Conservation (phyloP, 495 filamentous ascomycete species). For the Saxispiralis lemnorum region DNA sequence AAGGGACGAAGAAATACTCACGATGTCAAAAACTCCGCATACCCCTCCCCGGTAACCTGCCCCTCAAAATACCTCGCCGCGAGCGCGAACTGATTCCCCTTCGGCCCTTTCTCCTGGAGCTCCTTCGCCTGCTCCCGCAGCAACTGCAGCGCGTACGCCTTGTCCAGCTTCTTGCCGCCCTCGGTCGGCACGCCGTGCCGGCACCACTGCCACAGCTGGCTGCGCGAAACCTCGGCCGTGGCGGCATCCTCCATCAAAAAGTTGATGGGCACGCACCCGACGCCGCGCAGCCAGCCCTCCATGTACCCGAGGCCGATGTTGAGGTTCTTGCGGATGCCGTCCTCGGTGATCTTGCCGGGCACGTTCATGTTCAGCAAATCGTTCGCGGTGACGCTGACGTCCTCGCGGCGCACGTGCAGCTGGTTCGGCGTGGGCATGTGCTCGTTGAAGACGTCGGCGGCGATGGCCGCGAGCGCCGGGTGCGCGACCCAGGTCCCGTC, state of each 20-base stretch:
- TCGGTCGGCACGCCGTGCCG: conserved; percentile 67
- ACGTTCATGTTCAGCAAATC: conserved; percentile 98
- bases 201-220: conserved; percentile 92
- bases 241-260: conserved; percentile 99
- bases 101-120: conserved; percentile 54
- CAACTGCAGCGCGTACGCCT: conserved; percentile 70
- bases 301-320: conserved; percentile 95
- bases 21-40: conserved; percentile 89
- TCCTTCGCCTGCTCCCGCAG: conserved; percentile 72
- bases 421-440: conserved; percentile 99
- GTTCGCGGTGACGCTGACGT: conserved; percentile 68
- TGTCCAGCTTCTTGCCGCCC: conserved; percentile 86
- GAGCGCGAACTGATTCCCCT: conserved; percentile 82
- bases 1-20: conserved; percentile 27
- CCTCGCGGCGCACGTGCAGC: conserved; percentile 76
- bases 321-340: conserved; percentile 92
- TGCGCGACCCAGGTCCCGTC: conserved; percentile 97
- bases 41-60: conserved; percentile 93
- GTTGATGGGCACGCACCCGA: conserved; percentile 96
- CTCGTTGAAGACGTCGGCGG: conserved; percentile 90
- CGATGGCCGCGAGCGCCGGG: conserved; percentile 77
- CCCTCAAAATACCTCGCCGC: conserved; percentile 81
- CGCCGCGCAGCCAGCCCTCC: conserved; percentile 91
- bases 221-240: conserved; percentile 84
- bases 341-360: conserved; percentile 82